phyloP scores from a whole-genome alignment of 2,329 filamentous ascomycete genomes.

The Phialemonium atrogriseum region DNA sequence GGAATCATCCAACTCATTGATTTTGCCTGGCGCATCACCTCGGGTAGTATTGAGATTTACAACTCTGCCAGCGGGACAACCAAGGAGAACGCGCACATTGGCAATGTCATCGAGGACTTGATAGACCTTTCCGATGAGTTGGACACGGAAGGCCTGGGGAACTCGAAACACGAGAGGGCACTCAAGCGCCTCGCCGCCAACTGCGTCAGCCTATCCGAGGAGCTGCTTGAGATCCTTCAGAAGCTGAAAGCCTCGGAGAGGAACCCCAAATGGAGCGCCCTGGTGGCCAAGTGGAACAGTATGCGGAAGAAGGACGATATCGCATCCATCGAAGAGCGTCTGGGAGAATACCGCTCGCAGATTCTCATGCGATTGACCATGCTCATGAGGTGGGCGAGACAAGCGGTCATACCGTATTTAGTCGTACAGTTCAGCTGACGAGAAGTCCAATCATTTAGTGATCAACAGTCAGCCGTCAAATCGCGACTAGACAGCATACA shows the following conservation, averaged over 20 bases:
- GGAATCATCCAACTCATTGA: slow-evolving; percentile 16
- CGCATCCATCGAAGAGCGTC: slow-evolving; percentile 6
- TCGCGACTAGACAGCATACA: too few species aligned
- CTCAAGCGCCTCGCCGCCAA: slow-evolving; percentile 5
- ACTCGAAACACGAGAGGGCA: slow-evolving; percentile 6
- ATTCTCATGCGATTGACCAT: slow-evolving; percentile 10
- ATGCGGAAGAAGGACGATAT: slow-evolving; percentile 13
- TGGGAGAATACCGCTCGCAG: slow-evolving; percentile 6
- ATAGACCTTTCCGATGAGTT: slow-evolving; percentile 4
- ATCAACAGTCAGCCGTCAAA: too few species aligned
- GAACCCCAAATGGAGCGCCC: slow-evolving; percentile 10
- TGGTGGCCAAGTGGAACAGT: slow-evolving; percentile 9
- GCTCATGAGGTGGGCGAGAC: slow-evolving; percentile 5
- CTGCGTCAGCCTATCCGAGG: slow-evolving; percentile 5
- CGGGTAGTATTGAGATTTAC: slow-evolving; percentile 9
- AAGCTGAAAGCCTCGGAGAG: slow-evolving; percentile 7
- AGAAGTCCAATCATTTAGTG: too few species aligned
- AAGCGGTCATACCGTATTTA: too few species aligned
- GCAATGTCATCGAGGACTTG: slow-evolving; percentile 7
- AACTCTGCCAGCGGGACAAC: slow-evolving; percentile 5
- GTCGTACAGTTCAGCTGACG: too few species aligned
- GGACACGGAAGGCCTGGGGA: background rate
- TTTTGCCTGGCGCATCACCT: slow-evolving; percentile 13
- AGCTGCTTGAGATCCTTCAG: slow-evolving; percentile 3
- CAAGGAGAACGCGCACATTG: slow-evolving; percentile 9